Base-by-base conservation (phyloP, 1,139 yeast genomes). In the Wickerhamomyces sp. region DNA sequence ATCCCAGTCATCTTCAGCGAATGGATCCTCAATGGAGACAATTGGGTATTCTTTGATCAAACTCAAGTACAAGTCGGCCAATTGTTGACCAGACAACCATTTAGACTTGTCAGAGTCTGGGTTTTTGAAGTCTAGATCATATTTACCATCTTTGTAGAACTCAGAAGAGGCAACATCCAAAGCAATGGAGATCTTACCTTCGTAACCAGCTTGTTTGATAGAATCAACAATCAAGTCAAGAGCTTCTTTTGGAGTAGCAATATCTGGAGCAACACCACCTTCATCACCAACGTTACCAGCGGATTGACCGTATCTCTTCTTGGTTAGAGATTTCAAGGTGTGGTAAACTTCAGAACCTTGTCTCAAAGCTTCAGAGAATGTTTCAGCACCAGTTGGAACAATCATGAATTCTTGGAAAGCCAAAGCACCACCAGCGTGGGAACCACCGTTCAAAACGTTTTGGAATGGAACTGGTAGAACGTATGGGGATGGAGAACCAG, bases 211-310 rank as follows among this genome's bases (percentile, higher is more conserved):
- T 54, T 70, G 66, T 62, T 79, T 84, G 65, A 89, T 88, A 61
- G 96, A 86, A 49, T 69, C 80, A 55, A 78, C 75, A 64, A 89
- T 86, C 66, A 89, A 81, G 71, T 88, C 95, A 55, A 89, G 74
- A 54, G 96, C 96, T 75, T 89, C 96, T 66, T 78, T 85, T 61
- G 97, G 88, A 55, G 95, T 76, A 51, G 81, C 75, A 56, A 89
- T 79, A 69, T 86, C 85, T 66, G 97, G 97, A 57, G 96, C 96
- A 74, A 89, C 95, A 77, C 97, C 97, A 80, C 97, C 96, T 76
- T 89, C 96, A 70, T 89, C 97, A 78, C 97, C 97, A 62, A 89
- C 96, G 73, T 89, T 89, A 71, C 95, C 96, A 58, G 97, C 97
- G 47, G 94, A 81, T 62, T 84, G 81, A 64, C 97, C 97, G 78